A percentile compares a stretch with the other conserved stretches of the same genome.
phyloP scores from a whole-genome alignment of 2,329 filamentous ascomycete species.

The Dactylellina parvicollis region DNA sequence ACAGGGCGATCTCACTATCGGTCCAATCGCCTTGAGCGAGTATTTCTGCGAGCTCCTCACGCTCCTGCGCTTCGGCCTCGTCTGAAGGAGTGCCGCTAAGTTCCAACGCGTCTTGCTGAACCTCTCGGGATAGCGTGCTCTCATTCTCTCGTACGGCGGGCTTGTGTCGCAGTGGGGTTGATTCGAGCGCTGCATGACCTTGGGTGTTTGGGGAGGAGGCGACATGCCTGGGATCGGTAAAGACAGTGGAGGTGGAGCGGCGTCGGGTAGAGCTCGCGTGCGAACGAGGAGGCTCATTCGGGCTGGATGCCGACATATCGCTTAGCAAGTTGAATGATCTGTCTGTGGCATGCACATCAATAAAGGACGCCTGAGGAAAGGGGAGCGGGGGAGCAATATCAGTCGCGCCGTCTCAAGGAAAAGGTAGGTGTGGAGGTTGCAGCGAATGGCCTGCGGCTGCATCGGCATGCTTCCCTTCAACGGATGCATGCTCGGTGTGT shows the following conservation, averaged over 20 bases:
- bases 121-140: slow-evolving; percentile 30
- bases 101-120: slow-evolving; percentile 45
- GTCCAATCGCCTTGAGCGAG: slow-evolving; percentile 44
- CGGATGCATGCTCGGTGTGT: too few relatives aligned
- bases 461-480: too few relatives aligned
- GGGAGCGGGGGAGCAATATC: too few relatives aligned
- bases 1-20: slow-evolving; percentile 34
- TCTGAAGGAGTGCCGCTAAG: slow-evolving; percentile 18
- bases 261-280: slow-evolving; percentile 13
- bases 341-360: too few relatives aligned
- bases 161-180: slow-evolving; percentile 4
- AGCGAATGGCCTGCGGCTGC: too few relatives aligned
- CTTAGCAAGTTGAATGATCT: too few relatives aligned
- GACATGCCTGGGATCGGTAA: slow-evolving; percentile 14
- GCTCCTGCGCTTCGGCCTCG: slow-evolving; percentile 31
- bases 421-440: too few relatives aligned
- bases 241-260: slow-evolving; percentile 43
- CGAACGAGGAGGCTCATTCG: neutral
- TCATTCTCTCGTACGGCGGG: neutral
- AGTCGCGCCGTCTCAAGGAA: too few relatives aligned
- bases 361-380: too few relatives aligned
- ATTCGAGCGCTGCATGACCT: slow-evolving; percentile 6
- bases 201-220: neutral
- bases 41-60: slow-evolving; percentile 42
- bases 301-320: too few relatives aligned